These are phyloP conservation scores for Phaeophleospora eucalypticola DNA, from an alignment of 2,329 filamentous ascomycete genomes.

Conservation along the genomic window DNA sequence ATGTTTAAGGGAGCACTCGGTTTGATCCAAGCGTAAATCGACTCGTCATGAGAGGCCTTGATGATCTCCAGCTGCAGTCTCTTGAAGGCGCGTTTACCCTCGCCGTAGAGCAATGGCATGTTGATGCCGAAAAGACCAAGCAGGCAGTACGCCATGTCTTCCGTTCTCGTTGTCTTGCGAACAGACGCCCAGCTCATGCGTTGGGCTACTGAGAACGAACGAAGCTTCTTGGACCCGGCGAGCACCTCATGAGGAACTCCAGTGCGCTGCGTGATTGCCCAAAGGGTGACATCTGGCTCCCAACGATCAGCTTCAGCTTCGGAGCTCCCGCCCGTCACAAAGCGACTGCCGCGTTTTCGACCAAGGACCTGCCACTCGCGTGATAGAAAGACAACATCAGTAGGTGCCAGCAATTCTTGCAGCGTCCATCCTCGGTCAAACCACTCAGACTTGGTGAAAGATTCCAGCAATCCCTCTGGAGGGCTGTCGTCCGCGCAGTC, in stretches of 20 bases:
- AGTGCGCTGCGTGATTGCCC: neutral
- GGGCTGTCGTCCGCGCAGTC: too few species aligned
- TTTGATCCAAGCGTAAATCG: neutral
- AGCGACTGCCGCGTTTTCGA: neutral
- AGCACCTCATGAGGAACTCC: neutral
- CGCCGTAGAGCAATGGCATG: constrained; percentile 28
- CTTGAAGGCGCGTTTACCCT: constrained; percentile 5
- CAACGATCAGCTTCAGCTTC: neutral
- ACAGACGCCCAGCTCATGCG: constrained; percentile 12
- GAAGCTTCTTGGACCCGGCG: neutral
- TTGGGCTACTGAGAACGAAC: constrained; percentile 1
- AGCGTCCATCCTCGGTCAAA: constrained; percentile 17
- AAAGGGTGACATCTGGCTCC: neutral
- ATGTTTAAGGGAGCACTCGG: neutral
- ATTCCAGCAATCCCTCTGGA: neutral
- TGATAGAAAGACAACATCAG: constrained; percentile 7
- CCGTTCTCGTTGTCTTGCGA: constrained; percentile 18
- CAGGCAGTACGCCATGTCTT: constrained; percentile 45
- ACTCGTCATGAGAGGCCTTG: neutral
- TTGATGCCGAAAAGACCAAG: constrained; percentile 43
- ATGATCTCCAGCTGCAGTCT: constrained; percentile 10
- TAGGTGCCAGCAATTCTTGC: constrained; percentile 15
- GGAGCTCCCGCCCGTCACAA: too few species aligned
- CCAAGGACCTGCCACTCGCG: constrained; percentile 1
- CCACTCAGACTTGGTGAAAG: constrained; percentile 7